A percentile compares a stretch with the other conserved stretches of the same genome.
phyloP scores from a whole-genome alignment of 257 asterid genomes.

The Cruciata laevipes region DNA sequence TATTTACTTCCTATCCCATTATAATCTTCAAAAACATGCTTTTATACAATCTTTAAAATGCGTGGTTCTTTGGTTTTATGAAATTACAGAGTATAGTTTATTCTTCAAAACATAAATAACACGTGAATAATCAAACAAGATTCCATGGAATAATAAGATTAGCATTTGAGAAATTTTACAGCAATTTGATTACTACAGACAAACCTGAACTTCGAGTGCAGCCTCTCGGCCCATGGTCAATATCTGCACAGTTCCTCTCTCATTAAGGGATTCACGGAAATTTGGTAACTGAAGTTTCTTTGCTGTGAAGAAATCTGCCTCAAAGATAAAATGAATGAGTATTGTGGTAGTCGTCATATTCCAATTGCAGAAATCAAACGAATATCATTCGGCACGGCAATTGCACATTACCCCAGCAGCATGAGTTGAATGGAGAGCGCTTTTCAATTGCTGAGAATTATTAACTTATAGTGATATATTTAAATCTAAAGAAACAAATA shows the following conservation, averaged over 20 bases:
- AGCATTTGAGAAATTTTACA: not conserved
- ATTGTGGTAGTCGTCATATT: slow-evolving; percentile 54
- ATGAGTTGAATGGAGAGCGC: slow-evolving; percentile 82
- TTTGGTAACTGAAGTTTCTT: slow-evolving; percentile 91
- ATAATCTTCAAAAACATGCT: no score
- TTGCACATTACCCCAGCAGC: slow-evolving; percentile 99
- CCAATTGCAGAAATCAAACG: slow-evolving; percentile 65
- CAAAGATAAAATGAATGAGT: slow-evolving; percentile 53
- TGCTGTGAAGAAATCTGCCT: slow-evolving; percentile 78
- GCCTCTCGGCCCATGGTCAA: slow-evolving; percentile 97
- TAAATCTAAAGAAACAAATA: slow-evolving; percentile 32
- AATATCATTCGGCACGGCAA: slow-evolving; percentile 68
- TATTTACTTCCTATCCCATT: no score
- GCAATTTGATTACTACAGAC: slow-evolving; percentile 21
- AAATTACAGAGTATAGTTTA: no score
- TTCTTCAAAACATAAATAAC: not conserved
- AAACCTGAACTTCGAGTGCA: slow-evolving; percentile 95
- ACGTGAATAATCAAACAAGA: not conserved
- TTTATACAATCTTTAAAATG: no score
- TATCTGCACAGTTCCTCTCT: slow-evolving; percentile 88
- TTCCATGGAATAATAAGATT: not conserved
- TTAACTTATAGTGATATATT: slow-evolving; percentile 68
- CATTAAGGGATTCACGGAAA: slow-evolving; percentile 84
- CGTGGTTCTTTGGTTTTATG: no score
- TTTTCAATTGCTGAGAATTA: slow-evolving; percentile 94